Percentiles rank a stretch among this genome's conserved stretches.
Conservation (phyloP, 371 early-diverging fungal genomes). For the Modicella reniformis region DNA sequence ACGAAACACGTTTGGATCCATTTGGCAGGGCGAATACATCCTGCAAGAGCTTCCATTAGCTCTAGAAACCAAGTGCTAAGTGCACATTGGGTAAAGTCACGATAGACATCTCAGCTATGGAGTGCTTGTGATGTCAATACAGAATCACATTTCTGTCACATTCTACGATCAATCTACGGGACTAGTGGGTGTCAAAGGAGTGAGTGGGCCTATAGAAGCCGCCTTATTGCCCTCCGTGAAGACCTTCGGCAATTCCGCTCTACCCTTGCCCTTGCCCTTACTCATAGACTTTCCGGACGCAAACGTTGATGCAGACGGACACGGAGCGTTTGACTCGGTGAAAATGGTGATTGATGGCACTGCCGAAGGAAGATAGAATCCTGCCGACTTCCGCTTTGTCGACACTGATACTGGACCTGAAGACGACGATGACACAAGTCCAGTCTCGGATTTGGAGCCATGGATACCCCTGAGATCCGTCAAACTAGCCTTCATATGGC, state of each 20-base stretch:
- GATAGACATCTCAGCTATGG: too few relatives aligned
- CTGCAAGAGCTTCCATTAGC: too few relatives aligned
- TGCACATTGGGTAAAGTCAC: too few relatives aligned
- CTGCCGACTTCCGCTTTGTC: background rate
- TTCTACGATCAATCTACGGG: background rate
- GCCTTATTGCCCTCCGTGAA: too few relatives aligned
- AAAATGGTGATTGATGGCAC: background rate
- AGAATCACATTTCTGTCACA: too few relatives aligned
- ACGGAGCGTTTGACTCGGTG: background rate
- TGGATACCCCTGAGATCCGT: conserved; percentile 4
- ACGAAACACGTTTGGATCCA: too few relatives aligned
- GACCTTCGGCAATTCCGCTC: background rate
- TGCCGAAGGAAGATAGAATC: background rate
- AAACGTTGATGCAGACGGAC: background rate
- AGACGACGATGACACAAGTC: background rate
- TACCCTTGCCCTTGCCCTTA: background rate
- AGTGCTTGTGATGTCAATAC: background rate
- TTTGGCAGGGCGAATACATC: too few relatives aligned
- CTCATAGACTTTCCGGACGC: background rate
- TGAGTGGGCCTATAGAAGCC: background rate
- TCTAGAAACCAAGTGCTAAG: too few relatives aligned
- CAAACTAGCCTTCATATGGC: background rate
- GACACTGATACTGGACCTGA: background rate
- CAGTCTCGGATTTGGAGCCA: conserved; percentile 13
- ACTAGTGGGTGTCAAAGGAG: background rate